Conservation (phyloP, 1,284 basidiomycete species). For the Ustilago nuda region DNA sequence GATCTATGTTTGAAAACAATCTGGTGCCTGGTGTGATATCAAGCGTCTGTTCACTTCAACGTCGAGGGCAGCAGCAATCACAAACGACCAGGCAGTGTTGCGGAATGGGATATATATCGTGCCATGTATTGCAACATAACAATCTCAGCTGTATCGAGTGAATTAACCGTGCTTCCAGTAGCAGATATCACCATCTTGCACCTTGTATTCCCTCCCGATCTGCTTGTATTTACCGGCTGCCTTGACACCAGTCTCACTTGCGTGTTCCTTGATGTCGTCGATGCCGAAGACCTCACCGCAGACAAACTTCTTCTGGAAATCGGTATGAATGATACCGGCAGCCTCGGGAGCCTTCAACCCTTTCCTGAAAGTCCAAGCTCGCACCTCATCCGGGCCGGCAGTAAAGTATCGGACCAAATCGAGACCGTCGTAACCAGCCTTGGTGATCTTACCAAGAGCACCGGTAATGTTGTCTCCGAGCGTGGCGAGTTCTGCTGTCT, state of each 20-base stretch:
- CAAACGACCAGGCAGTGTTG: not conserved
- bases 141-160: not conserved
- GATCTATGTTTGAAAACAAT: no score
- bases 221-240: slow-evolving; percentile 95
- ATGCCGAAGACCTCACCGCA: slow-evolving; percentile 98
- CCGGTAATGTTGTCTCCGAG: slow-evolving; percentile 64
- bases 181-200: slow-evolving; percentile 68
- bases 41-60: no score
- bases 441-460: slow-evolving; percentile 67
- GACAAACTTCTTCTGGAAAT: slow-evolving; percentile 98
- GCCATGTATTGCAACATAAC: not conserved
- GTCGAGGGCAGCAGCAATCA: not conserved
- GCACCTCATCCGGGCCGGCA: slow-evolving; percentile 93
- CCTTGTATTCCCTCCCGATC: slow-evolving; percentile 94
- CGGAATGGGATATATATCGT: not conserved
- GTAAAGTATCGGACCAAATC: slow-evolving; percentile 77
- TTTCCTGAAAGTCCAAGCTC: slow-evolving; percentile 93
- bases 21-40: no score
- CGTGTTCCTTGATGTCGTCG: slow-evolving; percentile 90
- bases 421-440: slow-evolving; percentile 66
- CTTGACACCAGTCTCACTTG: slow-evolving; percentile 89
- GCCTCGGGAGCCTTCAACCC: slow-evolving; percentile 96
- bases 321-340: slow-evolving; percentile 95
- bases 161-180: slow-evolving; percentile 56
- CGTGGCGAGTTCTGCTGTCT: slow-evolving; percentile 61